Conservation (phyloP, 2,329 filamentous ascomycete genomes). For the Arthrobotrys pseudoclavata region DNA sequence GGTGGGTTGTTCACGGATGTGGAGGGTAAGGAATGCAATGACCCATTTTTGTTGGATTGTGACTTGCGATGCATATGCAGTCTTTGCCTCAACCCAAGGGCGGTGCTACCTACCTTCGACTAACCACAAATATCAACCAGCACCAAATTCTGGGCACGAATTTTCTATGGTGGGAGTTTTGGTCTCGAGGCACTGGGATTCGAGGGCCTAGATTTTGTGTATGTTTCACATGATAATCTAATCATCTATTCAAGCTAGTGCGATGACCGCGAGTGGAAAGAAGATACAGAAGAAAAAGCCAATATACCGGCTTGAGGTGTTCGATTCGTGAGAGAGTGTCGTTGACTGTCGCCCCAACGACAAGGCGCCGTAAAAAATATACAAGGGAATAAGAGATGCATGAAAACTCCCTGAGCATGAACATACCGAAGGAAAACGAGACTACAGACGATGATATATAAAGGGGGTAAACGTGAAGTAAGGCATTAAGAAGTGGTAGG, state of each 20-base stretch:
- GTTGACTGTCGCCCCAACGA: conserved; percentile 48
- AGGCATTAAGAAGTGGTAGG: conserved; percentile 64
- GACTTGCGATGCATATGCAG: conserved; percentile 32
- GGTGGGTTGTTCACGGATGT: conserved; percentile 16
- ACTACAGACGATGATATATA: conserved; percentile 36
- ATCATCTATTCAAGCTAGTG: conserved; percentile 36
- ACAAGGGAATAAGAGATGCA: conserved; percentile 46
- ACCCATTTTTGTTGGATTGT: conserved; percentile 25
- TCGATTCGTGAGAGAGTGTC: conserved; percentile 49
- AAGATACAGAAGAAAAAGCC: conserved; percentile 35
- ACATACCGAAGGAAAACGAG: conserved; percentile 42
- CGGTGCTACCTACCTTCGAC: neutral
- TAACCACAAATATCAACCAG: neutral
- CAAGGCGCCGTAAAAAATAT: conserved; percentile 54
- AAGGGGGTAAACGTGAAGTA: conserved; percentile 60
- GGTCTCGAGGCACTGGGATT: no score
- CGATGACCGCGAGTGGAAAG: conserved; percentile 10
- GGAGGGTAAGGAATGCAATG: conserved; percentile 1
- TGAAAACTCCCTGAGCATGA: conserved; percentile 59
- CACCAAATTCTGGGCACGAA: neutral
- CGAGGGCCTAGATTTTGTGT: neutral
- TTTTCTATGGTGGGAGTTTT: neutral
- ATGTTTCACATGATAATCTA: conserved; percentile 35
- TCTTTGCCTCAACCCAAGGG: conserved; percentile 1
- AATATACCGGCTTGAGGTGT: conserved; percentile 23